Base-by-base conservation (phyloP, 169 alveolate genomes). In the Plasmodium yoelii region DNA sequence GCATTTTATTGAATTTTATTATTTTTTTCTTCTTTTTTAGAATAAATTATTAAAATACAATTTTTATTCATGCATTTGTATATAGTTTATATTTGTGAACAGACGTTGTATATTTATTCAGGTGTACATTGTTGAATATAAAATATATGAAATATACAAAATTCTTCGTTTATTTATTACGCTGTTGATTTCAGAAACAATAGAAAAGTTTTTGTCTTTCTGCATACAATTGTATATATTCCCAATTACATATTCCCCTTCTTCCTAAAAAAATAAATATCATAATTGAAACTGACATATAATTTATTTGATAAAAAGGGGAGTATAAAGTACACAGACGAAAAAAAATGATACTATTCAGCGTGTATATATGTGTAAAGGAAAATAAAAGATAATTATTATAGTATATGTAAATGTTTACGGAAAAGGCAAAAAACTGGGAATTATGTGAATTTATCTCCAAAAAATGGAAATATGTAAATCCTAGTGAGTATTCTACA, bases 161-260 rank as follows among this genome's bases (percentile, higher is more conserved):
- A 56, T 0, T 60, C 28, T 67, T 65, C 53, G 53, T 67, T 80
- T 59, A 28, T 53, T 34, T 42, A 22, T 80, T 59, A 80, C 90
- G 68, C 68, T 80, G 49, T 80, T 80, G 39, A 80, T 65, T 68
- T 64, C 68, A 28, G 26, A 18, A 22, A 80, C 68, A 67, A 80
- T 80, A 15, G 90, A 80, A 53, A 65, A 80, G 61, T 80, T 80
- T 49, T 65, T 80, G 39, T 80, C 84, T 47, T 80, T 80, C 28
- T 80, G 90, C 90, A 67, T 67, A 60, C 90, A 80, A 26, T 71
- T 80, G 28, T 80, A 80, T 42, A 80, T 19, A 49, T 80, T 80
- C 7, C 90, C 90, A 65, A 67, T 34, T 60, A 80, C 59, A 39
- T 80, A 80, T 53, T 80, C 90, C 15, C 90, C 90, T 67, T 80